Conservation (phyloP, 148 eudicot species). For the Heliosperma pusillum region DNA sequence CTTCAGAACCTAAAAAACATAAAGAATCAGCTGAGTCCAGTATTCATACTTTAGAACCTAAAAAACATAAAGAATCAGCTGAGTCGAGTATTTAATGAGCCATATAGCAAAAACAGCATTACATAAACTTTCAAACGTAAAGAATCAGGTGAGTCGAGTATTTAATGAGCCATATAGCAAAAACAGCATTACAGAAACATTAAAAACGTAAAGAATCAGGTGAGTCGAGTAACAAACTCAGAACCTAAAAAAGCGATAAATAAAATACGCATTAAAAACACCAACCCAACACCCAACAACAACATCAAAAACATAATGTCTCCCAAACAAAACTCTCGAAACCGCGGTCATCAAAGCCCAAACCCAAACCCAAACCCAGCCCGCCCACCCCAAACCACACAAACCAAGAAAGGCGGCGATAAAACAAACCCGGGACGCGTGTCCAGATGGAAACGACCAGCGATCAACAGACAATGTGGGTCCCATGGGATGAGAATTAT, state of each 20-base stretch:
- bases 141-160: not conserved
- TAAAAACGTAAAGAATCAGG: not conserved
- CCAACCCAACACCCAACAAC: slow-evolving; percentile 68
- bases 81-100: too few species aligned
- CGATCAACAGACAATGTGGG: slow-evolving; percentile 61
- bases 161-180: too few species aligned
- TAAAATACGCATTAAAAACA: slow-evolving; percentile 47
- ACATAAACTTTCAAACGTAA: not conserved
- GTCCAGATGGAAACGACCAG: slow-evolving; percentile 90
- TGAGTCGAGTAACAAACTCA: not conserved
- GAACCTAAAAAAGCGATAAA: slow-evolving; percentile 38
- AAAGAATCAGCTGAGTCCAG: not conserved
- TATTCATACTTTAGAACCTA: not conserved
- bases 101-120: not conserved
- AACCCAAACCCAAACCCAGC: slow-evolving; percentile 26
- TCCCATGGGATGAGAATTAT: slow-evolving; percentile 57
- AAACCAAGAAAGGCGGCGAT: slow-evolving; percentile 45
- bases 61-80: too few species aligned
- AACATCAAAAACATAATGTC: slow-evolving; percentile 75
- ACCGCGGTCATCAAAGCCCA: slow-evolving; percentile 59
- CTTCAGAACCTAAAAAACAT: not conserved
- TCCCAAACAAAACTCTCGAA: slow-evolving; percentile 75
- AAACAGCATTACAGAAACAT: not conserved
- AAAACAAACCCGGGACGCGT: slow-evolving; percentile 63
- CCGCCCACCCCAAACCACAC: slow-evolving; percentile 23